Percentiles rank a stretch among this genome's conserved stretches.
Evolutionary conservation across 2,329 filamentous ascomycete species (phyloP).

Genomic region (Tricladium varicosporioides): DNA sequence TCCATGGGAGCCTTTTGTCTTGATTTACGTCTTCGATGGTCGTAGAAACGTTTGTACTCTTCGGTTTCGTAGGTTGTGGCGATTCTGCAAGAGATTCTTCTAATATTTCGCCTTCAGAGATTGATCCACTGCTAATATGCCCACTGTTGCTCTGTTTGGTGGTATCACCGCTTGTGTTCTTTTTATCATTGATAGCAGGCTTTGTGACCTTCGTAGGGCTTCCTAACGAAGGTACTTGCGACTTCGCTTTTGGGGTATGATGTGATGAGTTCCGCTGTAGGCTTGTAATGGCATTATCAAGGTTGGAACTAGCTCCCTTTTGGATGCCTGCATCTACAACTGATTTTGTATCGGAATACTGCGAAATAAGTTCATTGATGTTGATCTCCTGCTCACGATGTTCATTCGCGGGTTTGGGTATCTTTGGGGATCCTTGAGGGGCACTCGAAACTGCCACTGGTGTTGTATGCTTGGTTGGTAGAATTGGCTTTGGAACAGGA

Average conservation of each 20-base stretch:
- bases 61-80: slow-evolving; percentile 19
- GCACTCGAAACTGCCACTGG: slow-evolving; percentile 18
- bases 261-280: slow-evolving; percentile 1
- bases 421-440: slow-evolving; percentile 18
- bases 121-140: slow-evolving; percentile 24
- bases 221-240: slow-evolving; percentile 23
- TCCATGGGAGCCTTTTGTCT: slow-evolving; percentile 17
- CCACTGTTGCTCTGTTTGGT: slow-evolving; percentile 13
- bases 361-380: slow-evolving; percentile 29
- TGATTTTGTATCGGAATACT: slow-evolving; percentile 25
- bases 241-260: slow-evolving; percentile 10
- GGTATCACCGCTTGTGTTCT: slow-evolving; percentile 6
- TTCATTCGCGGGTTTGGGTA: slow-evolving; percentile 14
- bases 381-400: slow-evolving; percentile 24
- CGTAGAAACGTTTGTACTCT: slow-evolving; percentile 14
- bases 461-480: slow-evolving; percentile 9
- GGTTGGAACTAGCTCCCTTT: slow-evolving; percentile 12
- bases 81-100: slow-evolving; percentile 27
- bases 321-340: slow-evolving; percentile 17
- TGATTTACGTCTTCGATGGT: slow-evolving; percentile 11
- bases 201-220: slow-evolving; percentile 22
- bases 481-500: slow-evolving; percentile 5
- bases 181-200: slow-evolving; percentile 13
- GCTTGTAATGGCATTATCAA: slow-evolving; percentile 8
- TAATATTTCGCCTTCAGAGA: slow-evolving; percentile 34